These are phyloP conservation scores for Vaccinium myrtillus DNA, from an alignment of 148 eudicot genomes.

Conservation along the genomic window DNA sequence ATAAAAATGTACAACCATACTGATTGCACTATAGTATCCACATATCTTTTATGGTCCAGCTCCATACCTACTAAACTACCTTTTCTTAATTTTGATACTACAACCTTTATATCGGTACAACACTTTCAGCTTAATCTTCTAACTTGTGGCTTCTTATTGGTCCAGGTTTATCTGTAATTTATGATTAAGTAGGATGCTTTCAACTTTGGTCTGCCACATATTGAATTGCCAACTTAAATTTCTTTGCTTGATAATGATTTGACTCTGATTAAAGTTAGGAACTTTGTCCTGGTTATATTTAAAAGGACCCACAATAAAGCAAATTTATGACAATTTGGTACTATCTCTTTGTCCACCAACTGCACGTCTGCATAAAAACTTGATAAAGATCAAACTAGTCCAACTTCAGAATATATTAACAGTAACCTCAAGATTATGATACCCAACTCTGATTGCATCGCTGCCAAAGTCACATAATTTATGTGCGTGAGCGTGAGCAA, in stretches of 20 bases:
- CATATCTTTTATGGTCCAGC: not conserved
- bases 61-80: not conserved
- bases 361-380: conserved; percentile 15
- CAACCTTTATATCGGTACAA: conserved; percentile 18
- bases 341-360: conserved; percentile 35
- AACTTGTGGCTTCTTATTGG: not conserved
- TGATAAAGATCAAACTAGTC: conserved; percentile 12
- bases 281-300: conserved; percentile 20
- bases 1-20: not conserved
- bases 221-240: conserved; percentile 26
- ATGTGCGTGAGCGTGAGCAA: not conserved
- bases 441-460: conserved; percentile 14
- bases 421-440: conserved; percentile 12
- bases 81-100: not conserved
- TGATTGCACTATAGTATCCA: conserved; percentile 1
- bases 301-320: conserved; percentile 33
- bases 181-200: not conserved
- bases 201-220: conserved; percentile 17
- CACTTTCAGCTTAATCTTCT: conserved; percentile 12
- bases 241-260: conserved; percentile 26
- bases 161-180: conserved; percentile 12
- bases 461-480: not conserved
- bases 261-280: conserved; percentile 30
- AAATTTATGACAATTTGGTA: conserved; percentile 26
- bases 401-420: conserved; percentile 15